Evolutionary conservation across 805 yeast species (phyloP).

Genomic region (Zygotorulaspora florentina): DNA sequence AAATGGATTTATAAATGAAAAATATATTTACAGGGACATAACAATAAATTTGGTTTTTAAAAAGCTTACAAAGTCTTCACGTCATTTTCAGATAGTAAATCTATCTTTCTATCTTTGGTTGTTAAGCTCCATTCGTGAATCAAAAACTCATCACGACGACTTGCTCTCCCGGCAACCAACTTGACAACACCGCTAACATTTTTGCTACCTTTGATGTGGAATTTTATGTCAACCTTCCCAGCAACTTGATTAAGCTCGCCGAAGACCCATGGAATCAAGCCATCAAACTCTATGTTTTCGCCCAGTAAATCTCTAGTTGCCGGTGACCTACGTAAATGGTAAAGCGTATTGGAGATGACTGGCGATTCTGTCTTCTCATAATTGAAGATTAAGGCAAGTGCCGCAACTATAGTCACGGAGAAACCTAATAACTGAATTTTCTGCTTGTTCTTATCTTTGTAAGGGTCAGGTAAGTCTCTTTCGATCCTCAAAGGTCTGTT

Average conservation of each 20-base stretch:
- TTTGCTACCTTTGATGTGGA: conserved; percentile 65
- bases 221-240: conserved; percentile 72
- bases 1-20: not conserved
- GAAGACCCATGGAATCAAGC: conserved; percentile 75
- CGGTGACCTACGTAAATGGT: conserved; percentile 74
- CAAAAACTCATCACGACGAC: conserved; percentile 51
- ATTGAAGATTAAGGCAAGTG: conserved; percentile 71
- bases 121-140: conserved; percentile 62
- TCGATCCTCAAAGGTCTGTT: conserved; percentile 58
- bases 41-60: not conserved
- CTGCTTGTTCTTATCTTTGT: conserved; percentile 48
- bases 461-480: conserved; percentile 78
- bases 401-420: conserved; percentile 47
- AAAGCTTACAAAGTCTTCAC: conserved; percentile 20
- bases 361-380: conserved; percentile 92
- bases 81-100: conserved; percentile 48
- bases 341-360: conserved; percentile 78
- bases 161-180: conserved; percentile 68
- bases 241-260: conserved; percentile 82
- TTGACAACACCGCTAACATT: conserved; percentile 48
- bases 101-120: conserved; percentile 44
- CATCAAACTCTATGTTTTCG: conserved; percentile 65
- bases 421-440: conserved; percentile 54
- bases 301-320: conserved; percentile 64
- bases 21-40: conserved; percentile 8